Evolutionary conservation across 495 filamentous ascomycete species (phyloP), one percentile per base, ranked within the genome.

Genomic region (Bryoglossum gracile): DNA sequence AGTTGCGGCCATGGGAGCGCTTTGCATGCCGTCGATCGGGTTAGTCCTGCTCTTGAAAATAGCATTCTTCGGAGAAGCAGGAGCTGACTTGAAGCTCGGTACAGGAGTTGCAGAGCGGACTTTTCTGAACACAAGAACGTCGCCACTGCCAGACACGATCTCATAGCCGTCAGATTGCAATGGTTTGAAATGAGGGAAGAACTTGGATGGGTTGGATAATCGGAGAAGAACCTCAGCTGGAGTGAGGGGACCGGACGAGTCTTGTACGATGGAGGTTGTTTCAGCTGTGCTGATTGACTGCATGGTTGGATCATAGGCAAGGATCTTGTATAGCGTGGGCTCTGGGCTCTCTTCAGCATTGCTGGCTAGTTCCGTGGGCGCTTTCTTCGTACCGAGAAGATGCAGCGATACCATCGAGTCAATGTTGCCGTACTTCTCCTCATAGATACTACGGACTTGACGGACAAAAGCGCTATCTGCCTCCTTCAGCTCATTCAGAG

Each of bases 121-220:
- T 56, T 86, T 83, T 48, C 77, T 77, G 56, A 90, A 88, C 0
- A 92, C 76, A 14, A 90, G 71, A 6, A 90, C 71, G 58, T 90
- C 77, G 4, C 74, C 77, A 46, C 75, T 72, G 5, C 83, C 84
- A 3, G 81, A 81, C 8, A 83, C 76, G 46, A 90, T 84, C 43
- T 86, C 83, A 53, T 83, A 90, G 1, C 86, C 87, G 33, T 83
- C 71, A 9, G 70, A 62, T 53, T 82, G 71, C 51, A 92, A 74
- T 13, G 71, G 64, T 1, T 68, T 68, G 38, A 90, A 80, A 47
- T 87, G 74, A 0, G 84, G 76, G 26, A 89, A 68, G 61, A 90
- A 92, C 48, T 80, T 82, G 17, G 81, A 70, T 0, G 85, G 82
- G 50, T 83, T 78, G 39, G 80, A 76, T 10, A 90, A 69, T n/a